These are phyloP conservation scores for Shiraia bambusicola DNA, from an alignment of 2,329 filamentous ascomycete species.

Conservation along the genomic window DNA sequence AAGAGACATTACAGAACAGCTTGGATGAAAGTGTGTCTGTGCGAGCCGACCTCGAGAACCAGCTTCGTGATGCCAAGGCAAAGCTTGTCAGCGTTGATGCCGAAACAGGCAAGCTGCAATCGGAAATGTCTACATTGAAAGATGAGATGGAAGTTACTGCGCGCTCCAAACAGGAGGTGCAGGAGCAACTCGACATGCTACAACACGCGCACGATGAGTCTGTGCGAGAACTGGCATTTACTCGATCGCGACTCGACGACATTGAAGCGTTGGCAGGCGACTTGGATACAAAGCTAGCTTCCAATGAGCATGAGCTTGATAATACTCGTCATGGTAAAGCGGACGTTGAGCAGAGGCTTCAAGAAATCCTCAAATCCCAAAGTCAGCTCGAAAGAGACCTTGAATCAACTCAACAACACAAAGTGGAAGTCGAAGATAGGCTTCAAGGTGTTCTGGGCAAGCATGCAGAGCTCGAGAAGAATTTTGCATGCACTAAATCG, in stretches of 20 bases:
- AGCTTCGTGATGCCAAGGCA: constrained; percentile 11
- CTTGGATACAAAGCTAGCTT: constrained; percentile 11
- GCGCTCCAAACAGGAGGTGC: constrained; percentile 22
- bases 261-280: constrained; percentile 13
- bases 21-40: constrained; percentile 6
- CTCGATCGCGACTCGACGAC: constrained; percentile 15
- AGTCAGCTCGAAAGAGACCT: constrained; percentile 24
- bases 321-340: constrained; percentile 15
- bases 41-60: constrained; percentile 1
- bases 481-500: constrained; percentile 16
- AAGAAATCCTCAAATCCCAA: constrained; percentile 14
- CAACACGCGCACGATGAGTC: constrained; percentile 19
- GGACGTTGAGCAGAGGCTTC: constrained; percentile 18
- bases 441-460: constrained; percentile 7
- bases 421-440: constrained; percentile 10
- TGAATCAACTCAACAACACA: constrained; percentile 10
- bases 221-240: constrained; percentile 14
- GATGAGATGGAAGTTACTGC: constrained; percentile 13
- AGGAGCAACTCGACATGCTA: constrained; percentile 17
- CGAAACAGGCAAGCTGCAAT: constrained; percentile 9
- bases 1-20: constrained; percentile 8
- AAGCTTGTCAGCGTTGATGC: constrained; percentile 14
- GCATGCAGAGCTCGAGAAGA: constrained; percentile 20
- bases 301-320: constrained; percentile 21
- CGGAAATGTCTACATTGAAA: constrained; percentile 19